phyloP scores from a whole-genome alignment of 1,284 basidiomycete species.

The Ceratorhiza oryzae-sativae region DNA sequence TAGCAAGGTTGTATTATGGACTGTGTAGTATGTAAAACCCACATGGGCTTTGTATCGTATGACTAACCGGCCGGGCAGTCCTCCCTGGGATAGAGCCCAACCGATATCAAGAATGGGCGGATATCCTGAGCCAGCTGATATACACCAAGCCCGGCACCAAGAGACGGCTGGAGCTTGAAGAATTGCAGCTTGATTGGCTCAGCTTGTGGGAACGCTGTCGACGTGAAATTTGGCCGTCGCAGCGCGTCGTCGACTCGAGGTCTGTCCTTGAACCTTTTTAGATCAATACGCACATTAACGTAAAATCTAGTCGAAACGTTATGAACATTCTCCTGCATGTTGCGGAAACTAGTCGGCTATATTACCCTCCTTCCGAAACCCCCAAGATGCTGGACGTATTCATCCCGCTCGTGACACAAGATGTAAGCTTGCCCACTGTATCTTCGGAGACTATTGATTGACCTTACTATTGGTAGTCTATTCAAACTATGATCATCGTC shows the following conservation, averaged over 20 bases:
- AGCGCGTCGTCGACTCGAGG: constrained; percentile 49
- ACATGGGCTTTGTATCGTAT: not conserved
- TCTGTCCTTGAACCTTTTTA: constrained; percentile 31
- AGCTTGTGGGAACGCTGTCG: constrained; percentile 75
- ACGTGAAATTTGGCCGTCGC: constrained; percentile 75
- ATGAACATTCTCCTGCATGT: constrained; percentile 69
- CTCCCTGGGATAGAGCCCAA: constrained; percentile 78
- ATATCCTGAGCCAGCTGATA: constrained; percentile 74
- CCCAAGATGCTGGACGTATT: constrained; percentile 76
- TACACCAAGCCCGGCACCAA: constrained; percentile 67
- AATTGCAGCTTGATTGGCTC: constrained; percentile 76
- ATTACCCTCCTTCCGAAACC: constrained; percentile 72
- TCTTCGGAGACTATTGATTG: not conserved
- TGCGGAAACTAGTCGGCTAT: constrained; percentile 69
- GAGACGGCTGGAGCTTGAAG: constrained; percentile 69
- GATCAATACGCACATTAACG: constrained; percentile 15
- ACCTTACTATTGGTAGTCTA: constrained; percentile 55
- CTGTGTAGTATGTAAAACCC: constrained; percentile 54
- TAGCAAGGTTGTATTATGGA: constrained; percentile 84
- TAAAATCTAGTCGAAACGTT: constrained; percentile 27
- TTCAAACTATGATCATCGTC: constrained; percentile 72
- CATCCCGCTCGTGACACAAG: constrained; percentile 68
- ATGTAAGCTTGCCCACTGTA: constrained; percentile 54
- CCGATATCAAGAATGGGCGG: constrained; percentile 72
- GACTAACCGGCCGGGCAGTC: constrained; percentile 48